Base-by-base conservation (phyloP, 768 basidiomycete genomes). In the Psilocybe cyanescens region DNA sequence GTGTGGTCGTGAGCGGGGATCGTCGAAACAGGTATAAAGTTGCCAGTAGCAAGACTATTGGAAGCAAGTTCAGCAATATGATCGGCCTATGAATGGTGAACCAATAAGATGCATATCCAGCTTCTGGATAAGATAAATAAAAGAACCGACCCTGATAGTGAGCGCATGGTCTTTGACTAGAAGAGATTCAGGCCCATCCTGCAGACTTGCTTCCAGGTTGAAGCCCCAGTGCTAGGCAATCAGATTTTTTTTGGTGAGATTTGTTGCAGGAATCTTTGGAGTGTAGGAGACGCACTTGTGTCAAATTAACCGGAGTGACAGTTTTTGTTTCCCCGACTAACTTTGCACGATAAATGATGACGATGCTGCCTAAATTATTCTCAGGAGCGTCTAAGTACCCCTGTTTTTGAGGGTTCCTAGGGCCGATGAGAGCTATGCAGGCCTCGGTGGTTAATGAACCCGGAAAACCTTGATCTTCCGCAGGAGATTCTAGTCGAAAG, bases 231-330 rank as follows among this genome's bases (percentile, higher is more conserved):
- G 90, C 89, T 92, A 60, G 0, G 51, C 7, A 19, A 31, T 29
- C 31, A 28, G 46, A 57, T 58, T 54, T 47, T 41, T 41, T 14
- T 28, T n/a, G 14, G 19, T 50, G 52, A 51, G 8, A 52, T 47
- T 52, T 30, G 24, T 51, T 57, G 4, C 48, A 48, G 59, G 17
- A 12, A n/a, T 28, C 28, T 39, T 61, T 30, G 49, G 57, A 47
- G 61, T 46, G 31, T 58, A 57, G 29, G 29, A 30, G 2, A 61
- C 80, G 39, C 65, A 89, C 89, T 82, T 91, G 90, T 6, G 90
- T 91, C 12, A 92, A 72, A 68, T 93, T 93, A 53, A 92, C 78
- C 0, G 90, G 90, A 3, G 90, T 91, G 4, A 92, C 87, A 28
- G 65, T 67, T 61, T 78, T 79, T 67, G 74, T 75, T 8, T 72